A percentile compares a stretch with the other conserved stretches of the same genome.
Conservation (phyloP, 768 basidiomycete species). For the Paxillus involutus region DNA sequence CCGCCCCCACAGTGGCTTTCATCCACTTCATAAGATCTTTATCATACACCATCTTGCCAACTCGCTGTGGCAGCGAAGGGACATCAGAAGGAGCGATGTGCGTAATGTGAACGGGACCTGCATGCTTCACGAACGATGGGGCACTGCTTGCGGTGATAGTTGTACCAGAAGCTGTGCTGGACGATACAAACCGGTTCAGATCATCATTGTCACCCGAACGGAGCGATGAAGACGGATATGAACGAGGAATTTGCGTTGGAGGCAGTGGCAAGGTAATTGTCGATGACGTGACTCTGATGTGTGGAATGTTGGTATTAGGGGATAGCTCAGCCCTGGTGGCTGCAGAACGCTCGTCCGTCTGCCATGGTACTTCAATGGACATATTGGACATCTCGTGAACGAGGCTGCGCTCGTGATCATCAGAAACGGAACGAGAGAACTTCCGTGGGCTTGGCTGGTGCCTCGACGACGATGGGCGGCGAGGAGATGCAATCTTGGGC, state of each 20-base stretch:
- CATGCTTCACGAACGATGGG: constrained; percentile 82
- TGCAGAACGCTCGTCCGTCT: constrained; percentile 21
- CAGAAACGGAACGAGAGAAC: constrained; percentile 37
- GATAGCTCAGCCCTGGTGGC: constrained; percentile 3
- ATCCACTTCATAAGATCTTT: constrained; percentile 84
- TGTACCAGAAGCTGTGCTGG: constrained; percentile 78
- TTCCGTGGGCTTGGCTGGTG: constrained; percentile 45
- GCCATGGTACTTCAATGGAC: constrained; percentile 41
- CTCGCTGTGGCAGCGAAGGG: constrained; percentile 67
- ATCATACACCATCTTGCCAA: constrained; percentile 90
- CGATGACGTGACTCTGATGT: constrained; percentile 30
- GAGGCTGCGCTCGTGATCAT: constrained; percentile 42
- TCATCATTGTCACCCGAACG: constrained; percentile 62
- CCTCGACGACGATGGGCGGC: constrained; percentile 36
- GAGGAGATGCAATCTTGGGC: constrained; percentile 25
- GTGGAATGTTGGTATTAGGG: constrained; percentile 18
- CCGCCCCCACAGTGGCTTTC: constrained; percentile 48
- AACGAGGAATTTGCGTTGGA: constrained; percentile 28
- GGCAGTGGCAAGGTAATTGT: constrained; percentile 29
- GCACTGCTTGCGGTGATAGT: constrained; percentile 71
- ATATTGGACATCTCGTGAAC: constrained; percentile 43
- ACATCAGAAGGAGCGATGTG: constrained; percentile 83
- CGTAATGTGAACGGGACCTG: constrained; percentile 75
- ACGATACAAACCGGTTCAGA: constrained; percentile 86
- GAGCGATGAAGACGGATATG: constrained; percentile 53